Conservation (phyloP, 208 protist species). For the Acanthamoeba polyphaga region DNA sequence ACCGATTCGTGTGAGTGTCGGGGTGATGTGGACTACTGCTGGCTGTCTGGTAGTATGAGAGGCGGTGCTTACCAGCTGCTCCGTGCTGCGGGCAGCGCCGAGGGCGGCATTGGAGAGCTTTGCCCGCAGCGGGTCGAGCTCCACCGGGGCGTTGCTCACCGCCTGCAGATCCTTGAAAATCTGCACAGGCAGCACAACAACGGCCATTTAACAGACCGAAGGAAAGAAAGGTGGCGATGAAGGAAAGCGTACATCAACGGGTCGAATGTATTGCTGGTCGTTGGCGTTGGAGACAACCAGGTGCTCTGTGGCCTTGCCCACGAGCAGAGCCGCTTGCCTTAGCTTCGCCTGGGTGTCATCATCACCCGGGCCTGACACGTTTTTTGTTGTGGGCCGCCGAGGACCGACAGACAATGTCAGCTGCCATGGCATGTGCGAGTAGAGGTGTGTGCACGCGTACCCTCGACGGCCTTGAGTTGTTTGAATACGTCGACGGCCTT, state of each 20-base stretch:
- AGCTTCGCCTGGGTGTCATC: constrained; percentile 1
- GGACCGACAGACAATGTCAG: background rate
- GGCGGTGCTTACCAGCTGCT: background rate
- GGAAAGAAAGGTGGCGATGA: no score
- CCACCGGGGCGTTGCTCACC: background rate
- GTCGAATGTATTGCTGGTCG: background rate
- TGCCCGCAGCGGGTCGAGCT: background rate
- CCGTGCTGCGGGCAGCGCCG: background rate
- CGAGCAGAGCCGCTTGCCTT: background rate
- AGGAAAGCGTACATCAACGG: background rate
- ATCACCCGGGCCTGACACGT: background rate
- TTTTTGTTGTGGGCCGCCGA: background rate
- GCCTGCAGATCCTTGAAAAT: background rate
- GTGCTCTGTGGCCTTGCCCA: constrained; percentile 27
- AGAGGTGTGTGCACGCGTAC: background rate
- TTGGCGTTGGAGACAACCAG: constrained; percentile 6
- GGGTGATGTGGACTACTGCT: no score
- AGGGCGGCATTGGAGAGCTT: constrained; percentile 31
- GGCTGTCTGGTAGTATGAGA: background rate
- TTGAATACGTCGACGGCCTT: constrained; percentile 34
- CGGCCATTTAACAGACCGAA: background rate
- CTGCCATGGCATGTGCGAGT: no score
- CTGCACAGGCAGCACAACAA: background rate
- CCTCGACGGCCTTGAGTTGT: constrained; percentile 1
- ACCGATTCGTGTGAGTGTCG: no score